These are phyloP conservation scores for Zostera marina DNA, from an alignment of 116 monocot species.

Conservation along the genomic window DNA sequence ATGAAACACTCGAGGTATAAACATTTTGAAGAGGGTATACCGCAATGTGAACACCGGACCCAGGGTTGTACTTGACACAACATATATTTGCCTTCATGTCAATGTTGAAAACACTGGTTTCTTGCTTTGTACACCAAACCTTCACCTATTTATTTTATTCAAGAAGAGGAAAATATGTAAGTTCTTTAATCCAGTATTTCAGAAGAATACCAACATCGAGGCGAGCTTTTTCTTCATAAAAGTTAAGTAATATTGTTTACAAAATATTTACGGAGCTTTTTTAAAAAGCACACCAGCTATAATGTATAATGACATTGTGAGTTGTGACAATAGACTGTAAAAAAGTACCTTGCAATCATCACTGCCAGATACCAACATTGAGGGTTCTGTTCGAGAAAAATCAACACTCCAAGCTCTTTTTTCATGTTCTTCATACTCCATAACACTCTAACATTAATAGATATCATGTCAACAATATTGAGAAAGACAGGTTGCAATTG, in stretches of 20 bases:
- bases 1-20: no score
- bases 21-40: slow-evolving; percentile 21
- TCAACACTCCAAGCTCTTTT: slow-evolving; percentile 99
- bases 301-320: no score
- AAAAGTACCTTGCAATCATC: slow-evolving; percentile 91
- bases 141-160: slow-evolving; percentile 41
- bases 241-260: no score
- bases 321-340: neutral
- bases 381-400: slow-evolving; percentile 88
- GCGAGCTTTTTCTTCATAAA: no score
- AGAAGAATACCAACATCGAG: no score
- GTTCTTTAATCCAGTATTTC: no score
- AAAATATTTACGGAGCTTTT: no score
- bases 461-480: neutral
- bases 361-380: slow-evolving; percentile 97
- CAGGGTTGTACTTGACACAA: slow-evolving; percentile 99
- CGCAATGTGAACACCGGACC: slow-evolving; percentile 73
- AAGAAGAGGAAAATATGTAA: neutral
- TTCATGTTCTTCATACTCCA: slow-evolving; percentile 99
- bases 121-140: slow-evolving; percentile 96
- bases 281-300: no score
- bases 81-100: slow-evolving; percentile 99
- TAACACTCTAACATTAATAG: slow-evolving; percentile 47
- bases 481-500: no score
- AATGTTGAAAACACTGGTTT: slow-evolving; percentile 86